Evolutionary conservation across 192 early-diverging fungal genomes (phyloP).

Genomic region (Martensiomyces pterosporus): DNA sequence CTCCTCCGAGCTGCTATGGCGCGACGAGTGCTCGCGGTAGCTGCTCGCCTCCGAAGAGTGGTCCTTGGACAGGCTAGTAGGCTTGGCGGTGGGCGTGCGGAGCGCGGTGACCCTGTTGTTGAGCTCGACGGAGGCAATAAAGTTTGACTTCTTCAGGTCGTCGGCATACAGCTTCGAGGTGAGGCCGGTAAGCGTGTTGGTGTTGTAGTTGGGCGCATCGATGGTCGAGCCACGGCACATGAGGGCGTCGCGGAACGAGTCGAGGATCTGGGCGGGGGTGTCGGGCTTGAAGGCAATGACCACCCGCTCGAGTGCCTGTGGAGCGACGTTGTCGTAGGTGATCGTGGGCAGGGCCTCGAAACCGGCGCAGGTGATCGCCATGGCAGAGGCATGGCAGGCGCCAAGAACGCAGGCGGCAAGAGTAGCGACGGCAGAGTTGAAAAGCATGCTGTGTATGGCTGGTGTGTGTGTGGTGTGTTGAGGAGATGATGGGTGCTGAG

Average conservation of each 20-base stretch:
- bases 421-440: no score
- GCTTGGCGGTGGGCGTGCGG: neutral
- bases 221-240: conserved; percentile 30
- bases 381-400: neutral
- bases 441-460: neutral
- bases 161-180: conserved; percentile 7
- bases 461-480: no score
- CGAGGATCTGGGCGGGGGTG: conserved; percentile 15
- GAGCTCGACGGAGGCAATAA: conserved; percentile 12
- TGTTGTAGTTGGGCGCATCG: conserved; percentile 25
- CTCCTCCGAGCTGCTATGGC: neutral
- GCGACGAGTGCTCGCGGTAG: neutral
- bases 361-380: conserved; percentile 24
- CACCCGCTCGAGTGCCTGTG: conserved; percentile 14
- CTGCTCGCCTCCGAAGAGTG: no score
- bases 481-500: neutral
- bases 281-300: conserved; percentile 20
- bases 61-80: no score
- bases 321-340: conserved; percentile 27
- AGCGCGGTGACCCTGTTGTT: conserved; percentile 3
- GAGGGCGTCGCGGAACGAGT: conserved; percentile 36
- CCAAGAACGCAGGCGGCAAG: no score
- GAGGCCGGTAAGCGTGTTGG: conserved; percentile 15
- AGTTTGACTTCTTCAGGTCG: conserved; percentile 8
- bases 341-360: conserved; percentile 19